These are phyloP conservation scores for Takashimella tepidaria DNA, from an alignment of 1,284 basidiomycete genomes.

Conservation along the genomic window DNA sequence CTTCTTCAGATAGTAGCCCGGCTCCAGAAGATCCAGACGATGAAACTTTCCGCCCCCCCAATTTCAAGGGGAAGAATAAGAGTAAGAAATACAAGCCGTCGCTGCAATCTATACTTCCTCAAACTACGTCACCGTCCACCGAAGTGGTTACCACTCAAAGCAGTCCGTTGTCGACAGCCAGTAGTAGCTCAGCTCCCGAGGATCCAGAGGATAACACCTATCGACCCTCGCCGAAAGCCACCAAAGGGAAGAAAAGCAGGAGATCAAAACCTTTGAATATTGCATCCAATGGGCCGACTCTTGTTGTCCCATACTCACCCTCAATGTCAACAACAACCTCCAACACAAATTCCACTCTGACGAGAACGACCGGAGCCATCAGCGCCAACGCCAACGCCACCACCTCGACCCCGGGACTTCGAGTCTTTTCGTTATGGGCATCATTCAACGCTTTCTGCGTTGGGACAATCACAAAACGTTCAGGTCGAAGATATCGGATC, in stretches of 20 bases:
- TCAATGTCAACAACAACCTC: too few relatives aligned
- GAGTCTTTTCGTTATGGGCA: constrained; percentile 12
- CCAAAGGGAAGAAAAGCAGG: not conserved
- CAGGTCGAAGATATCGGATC: constrained; percentile 3
- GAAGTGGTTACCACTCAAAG: too few relatives aligned
- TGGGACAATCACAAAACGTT: constrained; percentile 10
- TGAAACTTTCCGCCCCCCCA: constrained; percentile 1
- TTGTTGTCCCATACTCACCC: too few relatives aligned
- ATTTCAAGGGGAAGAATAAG: not conserved
- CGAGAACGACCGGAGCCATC: too few relatives aligned
- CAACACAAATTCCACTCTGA: too few relatives aligned
- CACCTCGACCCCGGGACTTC: not conserved
- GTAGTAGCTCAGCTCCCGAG: constrained; percentile 8
- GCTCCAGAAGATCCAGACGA: constrained; percentile 6
- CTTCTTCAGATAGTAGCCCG: not conserved
- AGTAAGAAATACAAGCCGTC: too few relatives aligned
- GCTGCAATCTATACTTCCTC: too few relatives aligned
- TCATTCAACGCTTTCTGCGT: constrained; percentile 9
- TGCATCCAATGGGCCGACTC: not conserved
- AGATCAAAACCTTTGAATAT: not conserved
- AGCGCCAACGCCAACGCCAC: not conserved
- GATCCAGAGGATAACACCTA: constrained; percentile 24
- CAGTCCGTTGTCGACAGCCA: not conserved
- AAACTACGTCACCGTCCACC: too few relatives aligned
- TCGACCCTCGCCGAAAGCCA: not conserved